Conservation (phyloP, 306 rosid genomes). For the Acmispon strigosus region DNA sequence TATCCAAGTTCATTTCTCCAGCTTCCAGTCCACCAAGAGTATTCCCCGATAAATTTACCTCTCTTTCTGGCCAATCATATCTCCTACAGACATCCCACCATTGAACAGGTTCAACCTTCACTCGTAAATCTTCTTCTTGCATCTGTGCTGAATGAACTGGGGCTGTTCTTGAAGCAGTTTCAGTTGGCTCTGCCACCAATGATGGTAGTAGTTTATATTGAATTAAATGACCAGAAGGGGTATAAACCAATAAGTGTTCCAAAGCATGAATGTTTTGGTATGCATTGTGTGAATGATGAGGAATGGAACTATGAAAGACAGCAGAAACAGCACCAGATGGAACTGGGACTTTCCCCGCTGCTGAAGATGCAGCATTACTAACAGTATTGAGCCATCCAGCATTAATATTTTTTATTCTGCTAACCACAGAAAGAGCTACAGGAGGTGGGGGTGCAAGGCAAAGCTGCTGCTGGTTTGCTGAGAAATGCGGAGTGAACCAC, state of each 20-base stretch:
- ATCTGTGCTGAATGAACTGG: slow-evolving; percentile 49
- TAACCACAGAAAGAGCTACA: slow-evolving; percentile 79
- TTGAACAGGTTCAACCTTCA: slow-evolving; percentile 87
- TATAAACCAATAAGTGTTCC: slow-evolving; percentile 78
- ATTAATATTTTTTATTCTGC: slow-evolving; percentile 78
- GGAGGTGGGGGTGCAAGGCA: slow-evolving; percentile 70
- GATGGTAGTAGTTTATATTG: slow-evolving; percentile 75
- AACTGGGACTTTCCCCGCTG: slow-evolving; percentile 62
- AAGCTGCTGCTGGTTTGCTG: slow-evolving; percentile 50
- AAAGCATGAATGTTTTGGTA: slow-evolving; percentile 45
- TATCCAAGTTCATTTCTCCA: slow-evolving; percentile 38
- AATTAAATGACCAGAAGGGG: slow-evolving; percentile 79
- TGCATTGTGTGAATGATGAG: slow-evolving; percentile 33
- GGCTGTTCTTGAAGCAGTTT: slow-evolving; percentile 44
- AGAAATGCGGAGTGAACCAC: slow-evolving; percentile 81
- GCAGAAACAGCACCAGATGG: slow-evolving; percentile 93
- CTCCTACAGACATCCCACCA: slow-evolving; percentile 98
- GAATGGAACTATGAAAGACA: slow-evolving; percentile 66
- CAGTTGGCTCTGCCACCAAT: slow-evolving; percentile 56
- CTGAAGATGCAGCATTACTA: slow-evolving; percentile 82
- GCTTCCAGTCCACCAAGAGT: slow-evolving; percentile 38
- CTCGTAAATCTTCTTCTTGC: slow-evolving; percentile 80
- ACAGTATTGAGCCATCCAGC: slow-evolving; percentile 90
- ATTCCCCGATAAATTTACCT: slow-evolving; percentile 51
- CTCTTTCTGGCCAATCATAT: slow-evolving; percentile 84